Conservation (phyloP, 2,329 filamentous ascomycete species). For the Raffaelea albimanens region DNA sequence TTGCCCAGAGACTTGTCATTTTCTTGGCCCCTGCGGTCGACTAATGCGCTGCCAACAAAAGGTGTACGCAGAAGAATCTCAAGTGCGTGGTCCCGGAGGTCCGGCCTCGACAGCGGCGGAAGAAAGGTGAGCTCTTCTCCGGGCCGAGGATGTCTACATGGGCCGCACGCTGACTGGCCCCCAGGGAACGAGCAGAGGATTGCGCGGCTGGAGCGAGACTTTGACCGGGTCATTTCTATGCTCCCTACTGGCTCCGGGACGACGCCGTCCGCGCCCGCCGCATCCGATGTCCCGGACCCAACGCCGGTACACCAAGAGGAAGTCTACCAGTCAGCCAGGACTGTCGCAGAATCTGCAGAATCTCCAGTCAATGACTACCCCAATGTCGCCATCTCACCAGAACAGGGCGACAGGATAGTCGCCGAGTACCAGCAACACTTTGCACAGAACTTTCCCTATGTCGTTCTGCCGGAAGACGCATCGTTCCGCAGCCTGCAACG, state of each 20-base stretch:
- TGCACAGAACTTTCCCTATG: not conserved
- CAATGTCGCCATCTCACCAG: not conserved
- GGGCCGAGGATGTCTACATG: not conserved
- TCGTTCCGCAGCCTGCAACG: not conserved
- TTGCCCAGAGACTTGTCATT: too few relatives aligned
- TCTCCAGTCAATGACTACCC: not conserved
- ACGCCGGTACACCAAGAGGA: too few relatives aligned
- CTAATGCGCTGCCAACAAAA: too few relatives aligned
- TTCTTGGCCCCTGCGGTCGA: too few relatives aligned
- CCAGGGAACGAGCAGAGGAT: constrained; percentile 1
- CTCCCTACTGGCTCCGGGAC: not conserved
- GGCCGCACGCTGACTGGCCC: too few relatives aligned
- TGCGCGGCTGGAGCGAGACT: constrained; percentile 1
- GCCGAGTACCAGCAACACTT: not conserved
- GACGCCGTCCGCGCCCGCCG: not conserved
- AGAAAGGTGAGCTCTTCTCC: not conserved
- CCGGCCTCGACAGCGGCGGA: not conserved
- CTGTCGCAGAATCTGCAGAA: not conserved
- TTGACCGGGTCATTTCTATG: constrained; percentile 2
- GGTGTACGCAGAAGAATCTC: constrained; percentile 3
- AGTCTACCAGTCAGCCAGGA: too few relatives aligned
- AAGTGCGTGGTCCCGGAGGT: constrained; percentile 2
- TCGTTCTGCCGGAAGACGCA: not conserved
- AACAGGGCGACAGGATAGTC: not conserved
- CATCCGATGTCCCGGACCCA: too few relatives aligned